A percentile compares a stretch with the other conserved stretches of the same genome.
These are phyloP conservation scores for Chaetomium fimeti DNA, from an alignment of 495 filamentous ascomycete species.

Conservation along the genomic window DNA sequence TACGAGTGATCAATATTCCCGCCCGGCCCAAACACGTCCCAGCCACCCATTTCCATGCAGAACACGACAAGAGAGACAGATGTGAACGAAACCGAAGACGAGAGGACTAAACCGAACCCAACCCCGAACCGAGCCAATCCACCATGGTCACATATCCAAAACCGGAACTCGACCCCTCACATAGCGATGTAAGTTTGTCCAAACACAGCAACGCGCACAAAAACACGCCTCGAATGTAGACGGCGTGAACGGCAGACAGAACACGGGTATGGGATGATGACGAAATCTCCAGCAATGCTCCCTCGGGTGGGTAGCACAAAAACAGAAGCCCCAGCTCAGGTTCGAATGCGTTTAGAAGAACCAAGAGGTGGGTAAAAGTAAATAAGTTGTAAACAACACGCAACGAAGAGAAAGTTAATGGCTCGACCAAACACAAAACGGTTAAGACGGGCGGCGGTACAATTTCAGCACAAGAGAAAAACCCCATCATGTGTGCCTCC, in stretches of 20 bases:
- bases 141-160: background rate
- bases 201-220: background rate
- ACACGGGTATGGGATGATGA: background rate
- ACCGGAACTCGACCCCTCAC: background rate
- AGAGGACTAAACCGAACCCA: conserved; percentile 1
- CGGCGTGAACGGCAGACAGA: background rate
- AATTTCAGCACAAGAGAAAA: background rate
- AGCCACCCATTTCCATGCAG: conserved; percentile 4
- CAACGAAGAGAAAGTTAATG: conserved; percentile 7
- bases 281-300: conserved; percentile 9
- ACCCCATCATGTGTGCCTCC: background rate
- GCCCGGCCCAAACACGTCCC: background rate
- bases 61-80: background rate
- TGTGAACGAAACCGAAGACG: background rate
- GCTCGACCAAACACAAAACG: background rate
- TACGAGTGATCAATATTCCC: conserved; percentile 3
- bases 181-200: conserved; percentile 1
- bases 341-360: background rate
- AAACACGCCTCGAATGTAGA: background rate
- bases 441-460: conserved; percentile 2
- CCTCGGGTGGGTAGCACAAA: background rate
- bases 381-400: conserved; percentile 1
- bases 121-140: background rate
- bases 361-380: background rate
- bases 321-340: background rate